Percentiles rank a stretch among this genome's conserved stretches.
phyloP scores from a whole-genome alignment of 2,329 filamentous ascomycete species.

The Trichoderma polysporum region DNA sequence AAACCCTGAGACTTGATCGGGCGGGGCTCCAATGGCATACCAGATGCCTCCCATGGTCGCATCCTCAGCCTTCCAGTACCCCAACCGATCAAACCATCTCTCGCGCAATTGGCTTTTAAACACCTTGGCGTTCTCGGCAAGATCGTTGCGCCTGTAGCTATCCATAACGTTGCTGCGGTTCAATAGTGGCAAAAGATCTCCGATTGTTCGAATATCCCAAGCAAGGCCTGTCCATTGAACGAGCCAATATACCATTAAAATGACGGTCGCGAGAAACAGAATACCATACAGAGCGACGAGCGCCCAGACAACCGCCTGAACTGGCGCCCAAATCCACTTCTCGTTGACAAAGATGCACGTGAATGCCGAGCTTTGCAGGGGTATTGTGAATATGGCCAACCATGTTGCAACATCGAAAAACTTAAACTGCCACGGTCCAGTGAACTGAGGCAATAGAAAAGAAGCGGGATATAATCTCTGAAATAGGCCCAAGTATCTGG shows the following conservation, averaged over 20 bases:
- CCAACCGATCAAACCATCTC: conserved; percentile 68
- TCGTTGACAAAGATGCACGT: conserved; percentile 58
- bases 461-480: conserved; percentile 66
- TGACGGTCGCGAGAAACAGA: conserved; percentile 54
- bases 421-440: conserved; percentile 66
- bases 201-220: conserved; percentile 82
- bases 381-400: conserved; percentile 76
- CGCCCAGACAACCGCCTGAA: conserved; percentile 76
- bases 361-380: conserved; percentile 76
- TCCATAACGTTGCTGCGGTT: conserved; percentile 75
- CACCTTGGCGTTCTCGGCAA: conserved; percentile 50
- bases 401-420: conserved; percentile 68
- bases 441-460: conserved; percentile 61
- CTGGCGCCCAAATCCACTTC: conserved; percentile 76
- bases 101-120: conserved; percentile 54
- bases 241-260: conserved; percentile 64
- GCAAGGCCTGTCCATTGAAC: conserved; percentile 69
- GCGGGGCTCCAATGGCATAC: conserved; percentile 67
- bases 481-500: conserved; percentile 66
- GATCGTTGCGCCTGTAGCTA: conserved; percentile 68
- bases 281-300: conserved; percentile 72
- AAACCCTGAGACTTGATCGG: conserved; percentile 27
- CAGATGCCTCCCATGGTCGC: conserved; percentile 65
- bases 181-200: conserved; percentile 75
- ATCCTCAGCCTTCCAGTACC: conserved; percentile 77